Conservation (phyloP, 352 stramenopile species). For the Globisporangium parvum region DNA sequence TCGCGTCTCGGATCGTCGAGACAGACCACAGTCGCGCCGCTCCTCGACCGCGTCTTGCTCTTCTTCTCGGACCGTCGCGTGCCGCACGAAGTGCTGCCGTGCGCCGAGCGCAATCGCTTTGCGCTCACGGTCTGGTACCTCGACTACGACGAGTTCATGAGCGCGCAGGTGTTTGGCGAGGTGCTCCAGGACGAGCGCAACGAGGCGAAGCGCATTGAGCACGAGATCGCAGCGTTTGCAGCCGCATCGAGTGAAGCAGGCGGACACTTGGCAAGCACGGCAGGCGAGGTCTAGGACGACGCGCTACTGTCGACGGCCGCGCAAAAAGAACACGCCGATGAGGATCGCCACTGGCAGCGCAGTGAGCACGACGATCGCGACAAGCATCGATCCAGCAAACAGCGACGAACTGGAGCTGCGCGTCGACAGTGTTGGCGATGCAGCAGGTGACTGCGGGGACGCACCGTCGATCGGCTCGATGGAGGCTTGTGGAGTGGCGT, state of each 20-base stretch:
- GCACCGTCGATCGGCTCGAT: not conserved
- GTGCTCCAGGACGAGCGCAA: conserved; percentile 3
- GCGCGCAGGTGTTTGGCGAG: conserved; percentile 27
- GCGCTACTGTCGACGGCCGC: not conserved
- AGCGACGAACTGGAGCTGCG: conserved; percentile 1
- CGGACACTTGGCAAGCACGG: not conserved
- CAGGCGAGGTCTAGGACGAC: not conserved
- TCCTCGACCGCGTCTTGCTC: conserved; percentile 19
- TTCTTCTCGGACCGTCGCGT: conserved; percentile 44
- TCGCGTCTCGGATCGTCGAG: too few species aligned
- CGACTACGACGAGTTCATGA: conserved; percentile 51
- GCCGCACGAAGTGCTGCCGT: conserved; percentile 36
- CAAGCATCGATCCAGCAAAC: conserved; percentile 8
- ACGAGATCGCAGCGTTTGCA: conserved; percentile 20
- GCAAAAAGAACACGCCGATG: conserved; percentile 10
- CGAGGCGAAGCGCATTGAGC: conserved; percentile 16
- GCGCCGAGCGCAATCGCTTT: conserved; percentile 19
- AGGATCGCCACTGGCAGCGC: conserved; percentile 11
- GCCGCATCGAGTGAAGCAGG: not conserved
- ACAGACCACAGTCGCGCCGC: too few species aligned
- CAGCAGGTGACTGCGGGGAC: not conserved
- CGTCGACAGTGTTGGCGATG: not conserved
- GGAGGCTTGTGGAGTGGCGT: not conserved
- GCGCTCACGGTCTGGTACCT: conserved; percentile 61
- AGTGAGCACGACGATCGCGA: conserved; percentile 12